Percentiles rank a stretch among this genome's conserved stretches.
phyloP scores from a whole-genome alignment of 495 filamentous ascomycete species.

The Hypoxylon lienhwacheense region DNA sequence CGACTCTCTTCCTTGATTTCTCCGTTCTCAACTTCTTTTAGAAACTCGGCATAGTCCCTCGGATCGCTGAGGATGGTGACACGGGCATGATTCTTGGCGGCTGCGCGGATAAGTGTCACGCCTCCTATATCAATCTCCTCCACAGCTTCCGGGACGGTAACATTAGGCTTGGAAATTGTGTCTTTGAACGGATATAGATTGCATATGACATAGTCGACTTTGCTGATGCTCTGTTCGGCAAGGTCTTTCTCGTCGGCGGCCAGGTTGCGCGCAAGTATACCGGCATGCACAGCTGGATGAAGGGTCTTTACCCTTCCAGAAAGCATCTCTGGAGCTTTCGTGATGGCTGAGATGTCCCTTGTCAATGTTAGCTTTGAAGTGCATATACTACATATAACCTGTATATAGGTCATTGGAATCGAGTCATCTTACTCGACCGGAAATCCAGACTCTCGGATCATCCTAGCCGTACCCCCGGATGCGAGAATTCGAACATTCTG shows the following conservation, averaged over 20 bases:
- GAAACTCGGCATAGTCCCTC: conserved; percentile 88
- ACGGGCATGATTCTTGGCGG: conserved; percentile 94
- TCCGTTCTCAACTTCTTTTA: conserved; percentile 83
- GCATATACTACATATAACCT: too few relatives aligned
- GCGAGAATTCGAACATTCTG: conserved; percentile 90
- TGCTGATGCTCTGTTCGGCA: conserved; percentile 92
- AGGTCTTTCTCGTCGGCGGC: conserved; percentile 95
- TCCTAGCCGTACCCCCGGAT: conserved; percentile 88
- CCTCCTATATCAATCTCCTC: conserved; percentile 99
- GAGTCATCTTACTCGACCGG: conserved; percentile 73
- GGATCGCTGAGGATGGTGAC: conserved; percentile 96
- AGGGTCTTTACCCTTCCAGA: conserved; percentile 95
- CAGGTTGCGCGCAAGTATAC: conserved; percentile 89
- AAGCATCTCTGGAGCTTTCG: conserved; percentile 97
- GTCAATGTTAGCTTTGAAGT: conserved; percentile 18
- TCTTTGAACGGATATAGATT: conserved; percentile 99
- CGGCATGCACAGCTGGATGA: conserved; percentile 90
- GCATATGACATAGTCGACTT: conserved; percentile 98
- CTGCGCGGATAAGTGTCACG: conserved; percentile 92
- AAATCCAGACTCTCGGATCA: conserved; percentile 95
- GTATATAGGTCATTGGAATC: neutral
- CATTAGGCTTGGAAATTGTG: conserved; percentile 93
- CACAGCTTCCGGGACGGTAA: conserved; percentile 92
- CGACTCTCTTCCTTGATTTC: conserved; percentile 81
- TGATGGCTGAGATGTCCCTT: conserved; percentile 95